phyloP scores from a whole-genome alignment of 2,329 filamentous ascomycete species.

The Grosmannia serpens region DNA sequence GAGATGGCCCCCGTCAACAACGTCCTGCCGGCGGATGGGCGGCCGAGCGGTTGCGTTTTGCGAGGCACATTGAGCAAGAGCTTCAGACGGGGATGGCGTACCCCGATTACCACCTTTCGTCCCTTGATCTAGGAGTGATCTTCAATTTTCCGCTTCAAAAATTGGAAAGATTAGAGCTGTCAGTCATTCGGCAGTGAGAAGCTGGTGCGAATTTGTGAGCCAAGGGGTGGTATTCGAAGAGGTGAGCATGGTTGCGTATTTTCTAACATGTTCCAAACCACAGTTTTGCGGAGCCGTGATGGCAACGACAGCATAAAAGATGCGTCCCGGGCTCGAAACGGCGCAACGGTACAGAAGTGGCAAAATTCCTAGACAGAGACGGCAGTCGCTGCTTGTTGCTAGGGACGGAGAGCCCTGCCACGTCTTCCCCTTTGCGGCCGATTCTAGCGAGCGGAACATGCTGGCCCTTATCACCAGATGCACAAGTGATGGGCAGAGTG shows the following conservation, averaged over 20 bases:
- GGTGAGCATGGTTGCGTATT: neutral
- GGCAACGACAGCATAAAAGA: neutral
- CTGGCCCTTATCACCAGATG: neutral
- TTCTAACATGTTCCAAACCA: neutral
- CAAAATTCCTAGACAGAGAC: neutral
- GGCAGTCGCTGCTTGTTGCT: neutral
- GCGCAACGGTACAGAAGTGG: neutral
- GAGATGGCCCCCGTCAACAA: neutral
- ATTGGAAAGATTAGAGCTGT: neutral
- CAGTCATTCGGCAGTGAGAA: neutral
- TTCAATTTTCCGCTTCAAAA: neutral
- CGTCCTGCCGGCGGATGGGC: neutral
- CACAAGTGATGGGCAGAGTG: neutral
- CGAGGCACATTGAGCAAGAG: neutral
- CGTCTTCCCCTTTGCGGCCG: neutral
- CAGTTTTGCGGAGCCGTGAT: neutral
- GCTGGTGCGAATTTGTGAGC: neutral
- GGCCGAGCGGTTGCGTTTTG: neutral
- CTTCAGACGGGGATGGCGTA: neutral
- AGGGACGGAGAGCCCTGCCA: neutral
- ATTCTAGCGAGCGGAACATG: neutral
- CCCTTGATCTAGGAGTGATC: neutral
- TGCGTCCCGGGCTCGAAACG: neutral
- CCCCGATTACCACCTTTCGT: neutral
- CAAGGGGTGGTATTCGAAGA: neutral